These are phyloP conservation scores for Penicillium sp. DNA, from an alignment of 2,329 filamentous ascomycete species.

Conservation along the genomic window DNA sequence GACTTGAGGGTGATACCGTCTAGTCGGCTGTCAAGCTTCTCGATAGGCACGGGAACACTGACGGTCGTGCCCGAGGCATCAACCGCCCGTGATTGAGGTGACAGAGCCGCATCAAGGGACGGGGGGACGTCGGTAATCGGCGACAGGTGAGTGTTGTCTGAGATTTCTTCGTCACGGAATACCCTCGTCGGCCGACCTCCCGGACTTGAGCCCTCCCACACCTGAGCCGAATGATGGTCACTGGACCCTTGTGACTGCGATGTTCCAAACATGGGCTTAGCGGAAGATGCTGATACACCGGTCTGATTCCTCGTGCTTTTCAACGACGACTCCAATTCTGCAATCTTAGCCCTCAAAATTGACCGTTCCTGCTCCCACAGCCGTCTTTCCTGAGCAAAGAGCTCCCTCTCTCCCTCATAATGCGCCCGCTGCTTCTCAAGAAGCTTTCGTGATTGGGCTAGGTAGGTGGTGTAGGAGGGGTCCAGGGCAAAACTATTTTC, in stretches of 20 bases:
- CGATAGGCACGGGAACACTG: slow-evolving; percentile 45
- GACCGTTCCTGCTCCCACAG: slow-evolving; percentile 46
- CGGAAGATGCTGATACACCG: slow-evolving; percentile 2
- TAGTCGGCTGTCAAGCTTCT: slow-evolving; percentile 46
- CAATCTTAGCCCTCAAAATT: slow-evolving; percentile 43
- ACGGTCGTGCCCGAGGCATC: slow-evolving; percentile 30
- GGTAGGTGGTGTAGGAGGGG: slow-evolving; percentile 32
- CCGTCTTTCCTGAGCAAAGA: slow-evolving; percentile 44
- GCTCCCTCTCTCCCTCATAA: slow-evolving; percentile 41
- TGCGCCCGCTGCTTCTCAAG: slow-evolving; percentile 38
- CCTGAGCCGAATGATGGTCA: slow-evolving; percentile 28
- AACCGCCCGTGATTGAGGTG: slow-evolving; percentile 34
- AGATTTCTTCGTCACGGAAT: slow-evolving; percentile 38
- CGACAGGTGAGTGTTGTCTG: slow-evolving; percentile 25
- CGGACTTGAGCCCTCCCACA: slow-evolving; percentile 46
- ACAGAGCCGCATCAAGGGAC: slow-evolving; percentile 43
- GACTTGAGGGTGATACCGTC: slow-evolving; percentile 51
- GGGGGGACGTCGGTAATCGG: slow-evolving; percentile 32
- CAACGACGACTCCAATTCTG: slow-evolving; percentile 39
- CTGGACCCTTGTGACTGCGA: slow-evolving; percentile 10
- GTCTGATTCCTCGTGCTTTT: slow-evolving; percentile 16
- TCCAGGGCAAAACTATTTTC: slow-evolving; percentile 28
- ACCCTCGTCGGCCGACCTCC: slow-evolving; percentile 43
- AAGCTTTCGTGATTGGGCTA: slow-evolving; percentile 41
- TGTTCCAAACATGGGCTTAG: slow-evolving; percentile 15